Base-by-base conservation (phyloP, 345 rosid species). In the Eucalyptus curtisii region DNA sequence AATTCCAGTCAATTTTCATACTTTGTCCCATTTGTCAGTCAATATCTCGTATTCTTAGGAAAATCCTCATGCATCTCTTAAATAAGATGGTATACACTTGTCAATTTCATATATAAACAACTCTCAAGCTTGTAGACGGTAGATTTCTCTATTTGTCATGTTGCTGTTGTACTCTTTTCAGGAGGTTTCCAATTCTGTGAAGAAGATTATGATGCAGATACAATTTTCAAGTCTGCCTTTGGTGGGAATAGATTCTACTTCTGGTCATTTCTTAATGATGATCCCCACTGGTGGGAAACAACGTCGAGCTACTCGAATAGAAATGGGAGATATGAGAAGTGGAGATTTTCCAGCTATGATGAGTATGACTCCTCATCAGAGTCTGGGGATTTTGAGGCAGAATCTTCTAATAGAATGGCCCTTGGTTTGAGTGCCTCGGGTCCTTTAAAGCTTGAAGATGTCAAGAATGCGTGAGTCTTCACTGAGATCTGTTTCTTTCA, bases 371-470 rank as follows among this genome's bases (percentile, higher is more conserved):
- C 92, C 87, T 94, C 95, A 86, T 48, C 94, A 19, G 97, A 96
- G 20, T 93, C 91, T 7, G 93, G 94, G 50, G 86, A 85, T 91
- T 89, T 90, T 48, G 93, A 93, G 48, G 88, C 92, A 76, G 93
- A 91, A 89, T 89, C 93, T 87, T 95, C 95, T 80, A 92, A 96
- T 90, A 95, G 99, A 92, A 91, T 87, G 87, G 95, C 98, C 87
- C 99, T 97, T 86, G 99, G 99, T 48, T 90, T 96, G 40, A 93
- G 93, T 85, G 90, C 95, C 87, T 94, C 92, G 4, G 98, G 99
- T 91, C 97, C 99, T 48, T 92, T 96, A 88, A 95, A 92, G 91
- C 94, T 95, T 37, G 92, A 95, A 87, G 98, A 95, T n/a, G 95
- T 97, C 82, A 96, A 97, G 93, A 89, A 80, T 64, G 99, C 99